Conservation (phyloP, 495 filamentous ascomycete species). For the Achaetomiella virescens region DNA sequence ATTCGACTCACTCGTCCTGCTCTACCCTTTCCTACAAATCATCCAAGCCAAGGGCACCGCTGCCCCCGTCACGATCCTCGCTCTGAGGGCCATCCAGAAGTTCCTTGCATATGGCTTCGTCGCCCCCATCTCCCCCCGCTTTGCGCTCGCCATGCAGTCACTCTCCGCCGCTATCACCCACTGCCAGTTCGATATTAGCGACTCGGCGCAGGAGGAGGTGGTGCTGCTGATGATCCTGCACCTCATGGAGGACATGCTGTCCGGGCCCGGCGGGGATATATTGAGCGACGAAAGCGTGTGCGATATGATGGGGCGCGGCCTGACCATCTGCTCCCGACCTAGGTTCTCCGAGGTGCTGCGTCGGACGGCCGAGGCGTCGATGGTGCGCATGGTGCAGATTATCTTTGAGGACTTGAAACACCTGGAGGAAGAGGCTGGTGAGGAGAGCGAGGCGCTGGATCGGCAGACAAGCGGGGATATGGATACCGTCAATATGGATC, state of each 20-base stretch:
- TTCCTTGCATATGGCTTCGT: slow-evolving; percentile 95
- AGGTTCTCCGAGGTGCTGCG: slow-evolving; percentile 86
- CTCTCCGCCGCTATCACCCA: slow-evolving; percentile 94
- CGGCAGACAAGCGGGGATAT: slow-evolving; percentile 58
- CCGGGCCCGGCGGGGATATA: slow-evolving; percentile 82
- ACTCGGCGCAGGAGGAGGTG: slow-evolving; percentile 90
- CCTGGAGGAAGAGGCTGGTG: slow-evolving; percentile 64
- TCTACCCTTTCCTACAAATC: slow-evolving; percentile 95
- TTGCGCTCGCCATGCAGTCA: slow-evolving; percentile 87
- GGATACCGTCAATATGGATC: slow-evolving; percentile 80
- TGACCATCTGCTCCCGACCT: slow-evolving; percentile 95
- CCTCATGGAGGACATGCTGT: slow-evolving; percentile 96
- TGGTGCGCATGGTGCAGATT: slow-evolving; percentile 98
- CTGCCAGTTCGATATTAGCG: slow-evolving; percentile 94
- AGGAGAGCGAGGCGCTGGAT: slow-evolving; percentile 54
- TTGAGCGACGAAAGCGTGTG: slow-evolving; percentile 96
- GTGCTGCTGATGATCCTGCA: slow-evolving; percentile 90
- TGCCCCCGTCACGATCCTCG: slow-evolving; percentile 90
- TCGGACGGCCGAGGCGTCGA: slow-evolving; percentile 88
- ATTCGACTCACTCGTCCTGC: slow-evolving; percentile 83
- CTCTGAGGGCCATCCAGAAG: slow-evolving; percentile 91
- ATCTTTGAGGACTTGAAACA: slow-evolving; percentile 90
- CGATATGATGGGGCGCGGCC: slow-evolving; percentile 97
- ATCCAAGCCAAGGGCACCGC: slow-evolving; percentile 95
- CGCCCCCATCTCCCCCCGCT: slow-evolving; percentile 69